Evolutionary conservation across 441 rosid species (phyloP).

Genomic region (Populus hybrid): DNA sequence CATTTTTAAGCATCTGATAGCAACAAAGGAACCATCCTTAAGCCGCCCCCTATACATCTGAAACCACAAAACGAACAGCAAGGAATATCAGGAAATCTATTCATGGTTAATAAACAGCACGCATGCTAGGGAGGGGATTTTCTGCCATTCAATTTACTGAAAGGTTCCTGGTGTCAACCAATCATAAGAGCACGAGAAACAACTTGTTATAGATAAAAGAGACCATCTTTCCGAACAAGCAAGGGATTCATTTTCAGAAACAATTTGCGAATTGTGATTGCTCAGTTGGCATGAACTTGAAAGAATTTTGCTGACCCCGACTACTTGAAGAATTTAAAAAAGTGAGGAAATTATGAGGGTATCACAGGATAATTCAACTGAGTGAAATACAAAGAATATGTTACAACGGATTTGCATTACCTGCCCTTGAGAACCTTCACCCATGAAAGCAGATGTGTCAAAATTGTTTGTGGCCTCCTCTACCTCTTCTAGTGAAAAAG

Average conservation of each 20-base stretch:
- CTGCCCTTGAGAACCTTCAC: constrained; percentile 95
- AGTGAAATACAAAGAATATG: not conserved
- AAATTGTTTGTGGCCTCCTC: constrained; percentile 86
- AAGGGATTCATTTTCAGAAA: no score
- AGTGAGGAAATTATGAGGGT: not conserved
- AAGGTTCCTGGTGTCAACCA: no score
- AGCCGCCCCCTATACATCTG: constrained; percentile 85
- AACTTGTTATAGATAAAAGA: no score
- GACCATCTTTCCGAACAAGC: no score
- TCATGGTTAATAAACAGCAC: no score
- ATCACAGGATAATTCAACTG: no score
- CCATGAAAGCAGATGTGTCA: constrained; percentile 80
- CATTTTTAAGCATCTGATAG: constrained; percentile 67
- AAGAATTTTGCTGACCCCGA: not conserved
- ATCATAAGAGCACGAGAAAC: no score
- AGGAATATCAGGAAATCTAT: no score
- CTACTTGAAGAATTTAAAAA: not conserved
- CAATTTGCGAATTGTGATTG: no score
- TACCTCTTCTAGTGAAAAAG: constrained; percentile 82
- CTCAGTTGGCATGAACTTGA: not conserved
- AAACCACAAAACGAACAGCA: constrained; percentile 3
- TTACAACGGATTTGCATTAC: constrained; percentile 22
- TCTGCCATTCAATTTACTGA: no score
- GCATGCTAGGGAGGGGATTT: no score
- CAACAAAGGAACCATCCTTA: constrained; percentile 70